Evolutionary conservation across 805 yeast genomes (phyloP).

Genomic region (Candida broadrunensis): DNA sequence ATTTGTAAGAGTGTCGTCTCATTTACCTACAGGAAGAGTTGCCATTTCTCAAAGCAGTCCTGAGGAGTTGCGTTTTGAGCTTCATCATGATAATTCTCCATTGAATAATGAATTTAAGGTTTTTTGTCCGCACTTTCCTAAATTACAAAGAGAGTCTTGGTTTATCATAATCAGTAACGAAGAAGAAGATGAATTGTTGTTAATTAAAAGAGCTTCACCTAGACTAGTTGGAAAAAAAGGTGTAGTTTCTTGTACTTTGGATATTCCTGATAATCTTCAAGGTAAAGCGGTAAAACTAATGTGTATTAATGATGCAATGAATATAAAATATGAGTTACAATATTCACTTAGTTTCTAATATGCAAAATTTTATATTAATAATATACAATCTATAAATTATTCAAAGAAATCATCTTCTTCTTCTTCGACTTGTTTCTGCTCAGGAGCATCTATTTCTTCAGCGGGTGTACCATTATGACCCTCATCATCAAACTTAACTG

Average conservation of each 20-base stretch:
- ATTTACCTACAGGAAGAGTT: constrained; percentile 61
- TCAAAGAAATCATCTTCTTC: constrained; percentile 48
- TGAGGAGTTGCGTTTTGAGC: constrained; percentile 37
- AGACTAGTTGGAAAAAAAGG: constrained; percentile 35
- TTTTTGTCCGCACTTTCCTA: constrained; percentile 80
- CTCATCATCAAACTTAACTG: constrained; percentile 20
- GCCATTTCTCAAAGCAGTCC: constrained; percentile 32
- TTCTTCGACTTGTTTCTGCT: constrained; percentile 19
- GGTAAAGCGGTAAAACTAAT: constrained; percentile 47
- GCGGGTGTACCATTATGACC: constrained; percentile 12
- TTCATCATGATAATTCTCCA: constrained; percentile 53
- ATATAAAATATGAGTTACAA: constrained; percentile 26
- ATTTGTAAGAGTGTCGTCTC: constrained; percentile 51
- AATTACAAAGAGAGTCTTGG: constrained; percentile 93
- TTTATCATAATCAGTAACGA: constrained; percentile 61
- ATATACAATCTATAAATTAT: constrained; percentile 1
- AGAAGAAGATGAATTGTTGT: constrained; percentile 50
- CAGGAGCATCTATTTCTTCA: constrained; percentile 46
- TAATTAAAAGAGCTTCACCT: constrained; percentile 78
- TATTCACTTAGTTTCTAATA: background rate
- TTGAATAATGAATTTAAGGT: constrained; percentile 60
- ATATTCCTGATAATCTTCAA: constrained; percentile 46
- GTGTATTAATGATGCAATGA: constrained; percentile 66
- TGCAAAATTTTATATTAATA: background rate
- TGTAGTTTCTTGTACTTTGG: constrained; percentile 41